A percentile compares a stretch with the other conserved stretches of the same genome.
These are phyloP conservation scores for Rhizopus microsporus DNA, from an alignment of 371 early-diverging fungal species.

Conservation along the genomic window DNA sequence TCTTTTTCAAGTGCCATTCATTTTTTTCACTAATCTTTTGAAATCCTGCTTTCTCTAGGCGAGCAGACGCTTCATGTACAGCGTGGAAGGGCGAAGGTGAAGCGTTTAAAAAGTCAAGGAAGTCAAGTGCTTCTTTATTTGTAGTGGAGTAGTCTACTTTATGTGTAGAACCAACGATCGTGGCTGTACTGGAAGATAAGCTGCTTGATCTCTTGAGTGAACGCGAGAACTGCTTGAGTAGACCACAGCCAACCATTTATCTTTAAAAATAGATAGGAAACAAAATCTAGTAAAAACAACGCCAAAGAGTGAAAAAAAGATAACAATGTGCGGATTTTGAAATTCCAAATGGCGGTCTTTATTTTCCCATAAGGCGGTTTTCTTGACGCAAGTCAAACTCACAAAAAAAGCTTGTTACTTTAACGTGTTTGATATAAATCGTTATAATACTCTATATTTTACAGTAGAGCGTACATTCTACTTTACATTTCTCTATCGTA, in stretches of 20 bases:
- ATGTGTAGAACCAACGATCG: conserved; percentile 17
- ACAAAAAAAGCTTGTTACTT: too few species aligned
- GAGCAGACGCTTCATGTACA: conserved; percentile 64
- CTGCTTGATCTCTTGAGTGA: conserved; percentile 18
- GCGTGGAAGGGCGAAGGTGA: conserved; percentile 94
- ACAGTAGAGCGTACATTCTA: too few species aligned
- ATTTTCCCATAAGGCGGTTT: too few species aligned
- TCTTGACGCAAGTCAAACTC: too few species aligned
- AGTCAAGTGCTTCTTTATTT: conserved; percentile 43
- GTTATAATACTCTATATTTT: too few species aligned
- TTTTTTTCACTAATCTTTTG: conserved; percentile 80
- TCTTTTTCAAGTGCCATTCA: conserved; percentile 71
- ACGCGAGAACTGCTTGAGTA: conserved; percentile 12
- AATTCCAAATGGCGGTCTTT: too few species aligned
- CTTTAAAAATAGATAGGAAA: conserved; percentile 2
- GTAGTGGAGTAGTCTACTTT: conserved; percentile 13
- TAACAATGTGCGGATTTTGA: too few species aligned
- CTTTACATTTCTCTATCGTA: too few species aligned
- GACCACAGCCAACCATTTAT: conserved; percentile 19
- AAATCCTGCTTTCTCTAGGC: conserved; percentile 75
- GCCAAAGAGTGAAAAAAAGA: neutral
- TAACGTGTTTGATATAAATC: too few species aligned
- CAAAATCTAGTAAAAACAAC: neutral
- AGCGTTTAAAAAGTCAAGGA: conserved; percentile 84
- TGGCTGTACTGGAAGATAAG: conserved; percentile 14